Evolutionary conservation across 140 eudicot genomes (phyloP), one percentile per base, ranked within the genome.

Genomic region (Bidens hawaiensis): DNA sequence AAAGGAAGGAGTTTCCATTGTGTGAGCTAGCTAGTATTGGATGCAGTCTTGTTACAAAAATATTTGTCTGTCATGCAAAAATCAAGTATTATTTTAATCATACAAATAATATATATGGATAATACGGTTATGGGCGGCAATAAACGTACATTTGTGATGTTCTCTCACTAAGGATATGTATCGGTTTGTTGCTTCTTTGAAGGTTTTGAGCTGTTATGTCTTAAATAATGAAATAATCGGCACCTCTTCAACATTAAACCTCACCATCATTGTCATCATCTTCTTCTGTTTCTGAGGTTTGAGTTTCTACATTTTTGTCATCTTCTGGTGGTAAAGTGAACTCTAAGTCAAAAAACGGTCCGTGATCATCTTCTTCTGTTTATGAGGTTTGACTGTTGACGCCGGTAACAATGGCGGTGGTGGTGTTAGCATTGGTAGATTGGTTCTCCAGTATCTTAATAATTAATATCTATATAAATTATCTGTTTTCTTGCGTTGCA

Each of bases 281-380:
- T 7, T 48, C 60, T 9, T 60, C 75, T 0, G 53, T 70, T 5
- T 82, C 85, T 15, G 48, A 64, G 33, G 12, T 52, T 42, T 15
- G 71, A 10, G 16, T 57, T 13, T 49, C 69, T 2, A 11, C 67
- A 2, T 31, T n/a, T 22, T 16, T 38, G 4, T 6, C 52, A 43
- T 23, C 74, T 5, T 79, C 76, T 0, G 21, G 26, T 4, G 90
- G 88, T 28, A 81, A 68, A 42, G 85, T 27, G 56, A 91, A 87
- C 71, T 87, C 90, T 46, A 91, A 52, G 68, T 91, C 96, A 17
- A 87, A 87, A 81, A 80, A 91, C 4, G 96, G 89, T 0, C 93
- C 93, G 51, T 78, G 80, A 21, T 83, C 88, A 19, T 54, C 43
- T 13, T 66, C 76, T 24, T 70, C 79, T 6, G 71, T 69, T 1